Conservation (phyloP, 2,329 filamentous ascomycete genomes). For the Trichoderma koningiopsis region DNA sequence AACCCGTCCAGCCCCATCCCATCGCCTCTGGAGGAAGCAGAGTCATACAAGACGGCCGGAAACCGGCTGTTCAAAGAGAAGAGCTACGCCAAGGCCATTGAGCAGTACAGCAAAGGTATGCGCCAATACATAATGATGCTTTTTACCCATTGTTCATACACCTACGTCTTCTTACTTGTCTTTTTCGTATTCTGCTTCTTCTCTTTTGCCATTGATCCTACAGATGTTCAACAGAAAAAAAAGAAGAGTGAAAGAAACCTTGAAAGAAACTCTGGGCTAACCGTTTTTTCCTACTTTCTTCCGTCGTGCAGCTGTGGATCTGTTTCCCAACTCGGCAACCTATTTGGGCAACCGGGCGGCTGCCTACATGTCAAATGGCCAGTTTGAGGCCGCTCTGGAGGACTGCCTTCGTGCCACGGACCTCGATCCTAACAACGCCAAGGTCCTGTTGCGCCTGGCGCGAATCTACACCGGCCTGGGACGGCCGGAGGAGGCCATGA, state of each 20-base stretch:
- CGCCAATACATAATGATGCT: background rate
- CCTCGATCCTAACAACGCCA: conserved; percentile 81
- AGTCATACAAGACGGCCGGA: conserved; percentile 86
- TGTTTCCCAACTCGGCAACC: conserved; percentile 81
- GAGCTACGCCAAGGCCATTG: conserved; percentile 83
- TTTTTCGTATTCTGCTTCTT: background rate
- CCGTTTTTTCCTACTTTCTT: conserved; percentile 18
- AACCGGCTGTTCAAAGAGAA: conserved; percentile 98
- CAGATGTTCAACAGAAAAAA: background rate
- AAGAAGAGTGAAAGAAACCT: background rate
- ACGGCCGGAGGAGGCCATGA: conserved; percentile 81
- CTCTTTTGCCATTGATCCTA: background rate
- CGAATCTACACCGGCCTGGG: conserved; percentile 88
- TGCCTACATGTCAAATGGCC: conserved; percentile 85
- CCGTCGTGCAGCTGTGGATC: conserved; percentile 70
- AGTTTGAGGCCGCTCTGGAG: conserved; percentile 77
- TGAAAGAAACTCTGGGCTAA: conserved; percentile 5
- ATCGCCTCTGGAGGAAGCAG: conserved; percentile 71
- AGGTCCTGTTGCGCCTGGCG: conserved; percentile 84
- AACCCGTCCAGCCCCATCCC: conserved; percentile 61
- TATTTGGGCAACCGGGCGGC: conserved; percentile 95
- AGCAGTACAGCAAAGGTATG: conserved; percentile 92
- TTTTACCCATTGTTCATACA: background rate
- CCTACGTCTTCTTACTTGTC: background rate
- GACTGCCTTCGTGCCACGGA: conserved; percentile 83